phyloP scores from a whole-genome alignment of 1,139 yeast species.

The Candida gigantensis region DNA sequence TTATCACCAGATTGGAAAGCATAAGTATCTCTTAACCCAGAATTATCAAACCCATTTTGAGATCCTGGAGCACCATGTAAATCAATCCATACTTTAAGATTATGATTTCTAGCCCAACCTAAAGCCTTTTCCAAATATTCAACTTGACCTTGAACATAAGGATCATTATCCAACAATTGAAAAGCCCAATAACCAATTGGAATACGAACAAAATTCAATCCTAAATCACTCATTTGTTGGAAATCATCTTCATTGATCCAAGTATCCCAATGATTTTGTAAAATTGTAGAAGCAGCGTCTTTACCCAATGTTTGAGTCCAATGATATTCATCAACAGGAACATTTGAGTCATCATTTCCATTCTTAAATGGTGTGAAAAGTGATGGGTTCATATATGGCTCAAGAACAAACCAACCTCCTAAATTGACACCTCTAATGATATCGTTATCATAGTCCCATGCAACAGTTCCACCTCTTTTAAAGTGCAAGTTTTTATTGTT shows the following conservation, averaged over 20 bases:
- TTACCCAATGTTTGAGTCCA: slow-evolving; percentile 64
- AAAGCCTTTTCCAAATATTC: slow-evolving; percentile 73
- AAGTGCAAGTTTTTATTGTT: slow-evolving; percentile 1
- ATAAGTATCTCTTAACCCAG: slow-evolving; percentile 73
- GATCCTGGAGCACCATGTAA: slow-evolving; percentile 97
- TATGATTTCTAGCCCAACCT: slow-evolving; percentile 66
- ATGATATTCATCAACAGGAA: slow-evolving; percentile 87
- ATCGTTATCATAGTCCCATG: slow-evolving; percentile 51
- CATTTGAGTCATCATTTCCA: slow-evolving; percentile 29
- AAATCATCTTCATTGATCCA: slow-evolving; percentile 82
- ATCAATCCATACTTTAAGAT: slow-evolving; percentile 84
- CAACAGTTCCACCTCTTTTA: slow-evolving; percentile 11
- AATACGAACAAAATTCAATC: slow-evolving; percentile 83
- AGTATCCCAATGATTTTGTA: slow-evolving; percentile 73
- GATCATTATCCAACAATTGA: slow-evolving; percentile 61
- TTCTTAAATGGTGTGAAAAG: slow-evolving; percentile 53
- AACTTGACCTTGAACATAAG: slow-evolving; percentile 86
- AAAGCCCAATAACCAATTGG: slow-evolving; percentile 99
- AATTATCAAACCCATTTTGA: slow-evolving; percentile 95
- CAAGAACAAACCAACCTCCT: slow-evolving; percentile 93
- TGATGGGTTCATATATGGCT: slow-evolving; percentile 82
- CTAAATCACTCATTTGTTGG: slow-evolving; percentile 56
- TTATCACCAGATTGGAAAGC: slow-evolving; percentile 60
- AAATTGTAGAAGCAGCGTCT: slow-evolving; percentile 50
- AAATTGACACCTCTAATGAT: slow-evolving; percentile 77